Evolutionary conservation across 495 filamentous ascomycete genomes (phyloP).

Genomic region (Recurvomyces mirabilis): DNA sequence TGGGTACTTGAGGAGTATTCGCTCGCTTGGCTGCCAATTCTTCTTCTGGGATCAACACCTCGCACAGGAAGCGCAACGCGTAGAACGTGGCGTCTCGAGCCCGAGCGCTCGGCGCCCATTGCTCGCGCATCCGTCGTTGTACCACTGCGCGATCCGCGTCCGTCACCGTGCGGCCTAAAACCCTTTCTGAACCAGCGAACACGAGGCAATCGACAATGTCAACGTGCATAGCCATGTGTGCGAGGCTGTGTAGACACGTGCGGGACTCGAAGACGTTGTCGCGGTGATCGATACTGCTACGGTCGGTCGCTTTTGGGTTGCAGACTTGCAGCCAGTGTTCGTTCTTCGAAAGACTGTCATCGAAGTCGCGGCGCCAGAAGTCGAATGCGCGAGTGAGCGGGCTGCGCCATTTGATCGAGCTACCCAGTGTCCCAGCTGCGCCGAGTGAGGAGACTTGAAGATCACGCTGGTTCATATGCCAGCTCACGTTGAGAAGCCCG

Average conservation of each 20-base stretch:
- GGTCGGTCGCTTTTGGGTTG: conserved; percentile 27
- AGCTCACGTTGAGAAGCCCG: conserved; percentile 82
- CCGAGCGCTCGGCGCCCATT: conserved; percentile 85
- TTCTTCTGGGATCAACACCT: conserved; percentile 55
- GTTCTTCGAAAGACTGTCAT: conserved; percentile 56
- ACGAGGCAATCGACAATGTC: conserved; percentile 97
- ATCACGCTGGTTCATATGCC: conserved; percentile 97
- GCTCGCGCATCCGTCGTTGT: conserved; percentile 71
- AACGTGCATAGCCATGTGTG: conserved; percentile 97
- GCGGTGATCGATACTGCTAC: conserved; percentile 37
- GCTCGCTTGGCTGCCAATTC: conserved; percentile 4
- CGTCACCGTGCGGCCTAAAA: conserved; percentile 79
- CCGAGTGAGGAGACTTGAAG: conserved; percentile 85
- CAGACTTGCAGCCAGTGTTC: conserved; percentile 10
- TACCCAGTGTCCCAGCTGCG: conserved; percentile 66
- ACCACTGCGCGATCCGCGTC: conserved; percentile 68
- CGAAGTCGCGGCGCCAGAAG: conserved; percentile 89
- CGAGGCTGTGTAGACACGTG: conserved; percentile 81
- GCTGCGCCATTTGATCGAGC: conserved; percentile 84
- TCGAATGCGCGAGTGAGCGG: conserved; percentile 84
- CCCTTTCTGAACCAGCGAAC: conserved; percentile 72
- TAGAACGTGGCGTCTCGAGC: conserved; percentile 92
- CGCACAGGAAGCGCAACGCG: conserved; percentile 73
- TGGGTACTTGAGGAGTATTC: conserved; percentile 15
- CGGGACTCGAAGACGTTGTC: conserved; percentile 77